Percentiles rank a stretch among this genome's conserved stretches.
These are phyloP conservation scores for Ogataea glucozyma DNA, from an alignment of 805 yeast genomes.

Conservation along the genomic window DNA sequence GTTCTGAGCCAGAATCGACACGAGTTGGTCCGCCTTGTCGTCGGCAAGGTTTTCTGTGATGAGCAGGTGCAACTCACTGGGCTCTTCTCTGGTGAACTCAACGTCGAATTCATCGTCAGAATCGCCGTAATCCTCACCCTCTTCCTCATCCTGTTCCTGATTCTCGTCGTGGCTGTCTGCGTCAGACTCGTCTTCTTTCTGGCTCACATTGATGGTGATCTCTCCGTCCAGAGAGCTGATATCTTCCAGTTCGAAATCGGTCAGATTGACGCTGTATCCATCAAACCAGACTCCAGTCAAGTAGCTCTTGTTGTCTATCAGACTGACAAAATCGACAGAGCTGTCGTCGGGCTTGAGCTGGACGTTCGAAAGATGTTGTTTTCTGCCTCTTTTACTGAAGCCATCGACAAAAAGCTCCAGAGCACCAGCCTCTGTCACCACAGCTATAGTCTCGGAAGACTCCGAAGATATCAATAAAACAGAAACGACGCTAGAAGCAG, in stretches of 20 bases:
- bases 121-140: slow-evolving; percentile 13
- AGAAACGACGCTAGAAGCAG: slow-evolving; percentile 35
- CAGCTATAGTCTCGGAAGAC: slow-evolving; percentile 36
- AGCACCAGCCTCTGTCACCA: slow-evolving; percentile 23
- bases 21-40: slow-evolving; percentile 34
- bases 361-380: slow-evolving; percentile 19
- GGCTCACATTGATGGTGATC: slow-evolving; percentile 20
- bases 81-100: slow-evolving; percentile 29
- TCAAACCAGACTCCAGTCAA: slow-evolving; percentile 31
- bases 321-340: slow-evolving; percentile 16
- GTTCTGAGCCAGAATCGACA: slow-evolving; percentile 32
- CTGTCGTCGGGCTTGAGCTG: slow-evolving; percentile 20
- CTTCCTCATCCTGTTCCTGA: slow-evolving; percentile 15
- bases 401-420: slow-evolving; percentile 31
- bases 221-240: slow-evolving; percentile 28
- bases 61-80: slow-evolving; percentile 24
- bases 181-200: slow-evolving; percentile 15
- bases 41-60: slow-evolving; percentile 26
- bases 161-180: slow-evolving; percentile 24
- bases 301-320: slow-evolving; percentile 10
- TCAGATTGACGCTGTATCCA: slow-evolving; percentile 26
- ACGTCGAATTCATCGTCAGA: slow-evolving; percentile 18
- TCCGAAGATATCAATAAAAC: slow-evolving; percentile 34
- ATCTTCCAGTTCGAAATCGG: slow-evolving; percentile 37
- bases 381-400: slow-evolving; percentile 22